A percentile compares a stretch with the other conserved stretches of the same genome.
These are phyloP conservation scores for Pseudocohnilembus persalinus DNA, from an alignment of 169 alveolate genomes.

Conservation along the genomic window DNA sequence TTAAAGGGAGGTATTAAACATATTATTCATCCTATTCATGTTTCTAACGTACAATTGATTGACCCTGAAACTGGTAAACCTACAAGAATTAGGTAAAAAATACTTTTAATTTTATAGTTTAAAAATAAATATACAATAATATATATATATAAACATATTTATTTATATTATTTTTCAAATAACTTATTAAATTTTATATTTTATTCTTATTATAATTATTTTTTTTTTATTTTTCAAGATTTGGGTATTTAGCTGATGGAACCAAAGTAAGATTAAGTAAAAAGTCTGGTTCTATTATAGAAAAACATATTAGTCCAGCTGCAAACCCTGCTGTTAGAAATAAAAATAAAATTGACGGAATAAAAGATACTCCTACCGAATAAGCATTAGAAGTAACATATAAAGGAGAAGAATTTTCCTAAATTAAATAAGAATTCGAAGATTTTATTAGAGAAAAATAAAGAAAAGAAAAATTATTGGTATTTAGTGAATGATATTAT, in stretches of 20 bases:
- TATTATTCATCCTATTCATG: conserved; percentile 61
- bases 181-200: not conserved
- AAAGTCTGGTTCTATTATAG: conserved; percentile 60
- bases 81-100: conserved; percentile 34
- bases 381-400: conserved; percentile 57
- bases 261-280: conserved; percentile 54
- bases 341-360: conserved; percentile 53
- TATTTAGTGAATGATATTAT: conserved; percentile 37
- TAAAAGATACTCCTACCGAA: conserved; percentile 59
- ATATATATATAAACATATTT: no score
- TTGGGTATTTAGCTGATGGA: conserved; percentile 62
- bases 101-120: not conserved
- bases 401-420: conserved; percentile 64
- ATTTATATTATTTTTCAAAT: not conserved
- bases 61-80: conserved; percentile 70
- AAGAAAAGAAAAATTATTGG: conserved; percentile 36
- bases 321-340: conserved; percentile 49
- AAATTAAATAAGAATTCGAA: conserved; percentile 63
- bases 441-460: conserved; percentile 41
- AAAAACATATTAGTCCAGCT: conserved; percentile 52
- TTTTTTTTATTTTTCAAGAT: no score
- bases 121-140: conserved; percentile 12
- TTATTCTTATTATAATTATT: no score
- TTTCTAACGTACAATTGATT: conserved; percentile 58
- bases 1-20: conserved; percentile 43